Evolutionary conservation across 2,329 filamentous ascomycete genomes (phyloP).

Genomic region (Bipolaris gigantea): DNA sequence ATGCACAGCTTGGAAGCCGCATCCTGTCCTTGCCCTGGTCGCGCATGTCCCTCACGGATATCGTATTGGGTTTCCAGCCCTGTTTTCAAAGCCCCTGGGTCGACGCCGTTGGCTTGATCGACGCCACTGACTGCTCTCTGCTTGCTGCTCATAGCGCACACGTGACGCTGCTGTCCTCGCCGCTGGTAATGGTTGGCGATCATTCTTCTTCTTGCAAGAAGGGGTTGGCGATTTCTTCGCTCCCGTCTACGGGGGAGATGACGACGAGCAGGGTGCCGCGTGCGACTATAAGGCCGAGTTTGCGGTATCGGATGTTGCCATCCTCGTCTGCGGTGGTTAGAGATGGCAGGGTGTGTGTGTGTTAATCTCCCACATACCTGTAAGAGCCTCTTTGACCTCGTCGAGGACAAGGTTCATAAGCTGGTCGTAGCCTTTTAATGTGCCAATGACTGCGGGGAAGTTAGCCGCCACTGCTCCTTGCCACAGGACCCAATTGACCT

Average conservation of each 20-base stretch:
- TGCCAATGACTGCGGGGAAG: slow-evolving; percentile 70
- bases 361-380: slow-evolving; percentile 61
- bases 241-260: slow-evolving; percentile 90
- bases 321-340: slow-evolving; percentile 72
- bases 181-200: background rate
- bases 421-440: slow-evolving; percentile 92
- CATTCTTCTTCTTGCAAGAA: slow-evolving; percentile 70
- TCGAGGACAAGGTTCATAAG: slow-evolving; percentile 98
- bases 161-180: background rate
- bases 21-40: background rate
- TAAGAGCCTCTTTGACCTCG: slow-evolving; percentile 85
- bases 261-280: slow-evolving; percentile 90
- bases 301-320: slow-evolving; percentile 79
- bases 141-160: background rate
- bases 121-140: no score
- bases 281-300: slow-evolving; percentile 82
- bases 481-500: background rate
- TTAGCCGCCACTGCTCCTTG: slow-evolving; percentile 11
- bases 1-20: background rate
- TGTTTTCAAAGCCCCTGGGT: background rate
- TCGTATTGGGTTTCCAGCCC: background rate
- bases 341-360: background rate
- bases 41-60: slow-evolving; percentile 7
- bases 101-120: background rate
- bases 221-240: slow-evolving; percentile 93